Evolutionary conservation across 2,329 filamentous ascomycete genomes (phyloP).

Genomic region (Paracamarosporium sp.): DNA sequence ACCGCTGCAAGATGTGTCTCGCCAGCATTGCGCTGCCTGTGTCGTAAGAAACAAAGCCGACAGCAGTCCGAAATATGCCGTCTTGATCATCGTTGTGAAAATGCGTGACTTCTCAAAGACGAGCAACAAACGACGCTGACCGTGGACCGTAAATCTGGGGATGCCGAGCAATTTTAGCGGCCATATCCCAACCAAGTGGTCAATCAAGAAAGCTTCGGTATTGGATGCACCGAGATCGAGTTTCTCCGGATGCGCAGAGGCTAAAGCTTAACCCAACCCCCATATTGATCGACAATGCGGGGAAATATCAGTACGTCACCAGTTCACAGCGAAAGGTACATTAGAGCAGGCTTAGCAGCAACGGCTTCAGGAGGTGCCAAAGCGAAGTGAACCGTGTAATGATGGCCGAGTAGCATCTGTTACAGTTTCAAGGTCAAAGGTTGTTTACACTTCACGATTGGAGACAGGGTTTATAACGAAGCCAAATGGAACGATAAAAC

Average conservation of each 20-base stretch:
- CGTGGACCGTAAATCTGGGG: background rate
- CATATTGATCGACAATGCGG: conserved; percentile 15
- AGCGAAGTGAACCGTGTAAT: background rate
- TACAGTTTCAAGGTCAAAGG: background rate
- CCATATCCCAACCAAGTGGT: background rate
- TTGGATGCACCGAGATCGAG: conserved; percentile 12
- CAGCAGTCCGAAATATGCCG: conserved; percentile 22
- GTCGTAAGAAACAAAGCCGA: background rate
- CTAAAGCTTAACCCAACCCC: conserved; percentile 6
- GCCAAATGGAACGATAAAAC: too few relatives aligned
- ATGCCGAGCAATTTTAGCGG: background rate
- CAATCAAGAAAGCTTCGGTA: conserved; percentile 2
- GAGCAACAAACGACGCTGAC: background rate
- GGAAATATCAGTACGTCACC: conserved; percentile 6
- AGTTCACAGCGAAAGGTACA: background rate
- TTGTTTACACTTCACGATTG: background rate
- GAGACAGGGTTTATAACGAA: too few relatives aligned
- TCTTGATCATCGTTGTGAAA: conserved; percentile 1
- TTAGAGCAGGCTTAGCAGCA: too few relatives aligned
- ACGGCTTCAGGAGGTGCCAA: background rate
- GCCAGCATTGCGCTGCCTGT: conserved; percentile 56
- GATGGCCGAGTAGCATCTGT: background rate
- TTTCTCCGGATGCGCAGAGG: conserved; percentile 11
- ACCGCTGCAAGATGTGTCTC: conserved; percentile 60
- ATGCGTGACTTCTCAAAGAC: background rate